Percentiles rank a stretch among this genome's conserved stretches.
Conservation (phyloP, 2,329 filamentous ascomycete genomes). For the Aspergillus glaucus region DNA sequence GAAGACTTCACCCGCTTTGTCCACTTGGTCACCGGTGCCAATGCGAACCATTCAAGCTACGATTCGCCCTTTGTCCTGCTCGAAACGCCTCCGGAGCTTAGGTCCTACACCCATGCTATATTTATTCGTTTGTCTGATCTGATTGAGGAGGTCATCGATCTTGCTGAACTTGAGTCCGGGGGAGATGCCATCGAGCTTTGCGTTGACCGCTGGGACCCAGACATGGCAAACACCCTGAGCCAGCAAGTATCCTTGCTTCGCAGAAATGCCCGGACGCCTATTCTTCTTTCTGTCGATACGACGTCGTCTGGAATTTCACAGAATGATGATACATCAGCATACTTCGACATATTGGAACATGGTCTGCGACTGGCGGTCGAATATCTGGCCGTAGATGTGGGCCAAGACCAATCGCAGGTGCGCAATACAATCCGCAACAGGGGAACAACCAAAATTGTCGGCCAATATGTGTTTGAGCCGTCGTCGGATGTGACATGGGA, state of each 20-base stretch:
- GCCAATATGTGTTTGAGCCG: conserved; percentile 28
- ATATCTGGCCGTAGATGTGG: conserved; percentile 34
- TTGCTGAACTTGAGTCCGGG: conserved; percentile 51
- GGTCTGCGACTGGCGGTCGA: conserved; percentile 36
- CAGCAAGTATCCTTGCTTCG: conserved; percentile 54
- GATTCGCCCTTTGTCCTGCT: conserved; percentile 57
- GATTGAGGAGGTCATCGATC: conserved; percentile 30
- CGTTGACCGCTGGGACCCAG: conserved; percentile 52
- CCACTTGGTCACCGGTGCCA: conserved; percentile 51
- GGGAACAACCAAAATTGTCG: conserved; percentile 38
- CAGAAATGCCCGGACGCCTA: conserved; percentile 50
- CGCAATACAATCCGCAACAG: conserved; percentile 24
- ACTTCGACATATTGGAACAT: conserved; percentile 34
- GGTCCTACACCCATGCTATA: conserved; percentile 43
- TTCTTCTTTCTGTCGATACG: conserved; percentile 52
- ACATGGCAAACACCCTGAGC: conserved; percentile 46
- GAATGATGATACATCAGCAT: conserved; percentile 11
- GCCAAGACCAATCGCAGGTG: conserved; percentile 22
- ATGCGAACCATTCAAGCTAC: conserved; percentile 47
- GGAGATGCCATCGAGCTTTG: conserved; percentile 57
- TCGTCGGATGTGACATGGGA: conserved; percentile 27
- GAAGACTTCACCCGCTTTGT: conserved; percentile 57
- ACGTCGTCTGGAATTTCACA: conserved; percentile 11
- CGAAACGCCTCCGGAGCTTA: conserved; percentile 53
- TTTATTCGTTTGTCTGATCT: conserved; percentile 34